Evolutionary conservation across 2,329 filamentous ascomycete species (phyloP).

Genomic region (Diplodia corticola): DNA sequence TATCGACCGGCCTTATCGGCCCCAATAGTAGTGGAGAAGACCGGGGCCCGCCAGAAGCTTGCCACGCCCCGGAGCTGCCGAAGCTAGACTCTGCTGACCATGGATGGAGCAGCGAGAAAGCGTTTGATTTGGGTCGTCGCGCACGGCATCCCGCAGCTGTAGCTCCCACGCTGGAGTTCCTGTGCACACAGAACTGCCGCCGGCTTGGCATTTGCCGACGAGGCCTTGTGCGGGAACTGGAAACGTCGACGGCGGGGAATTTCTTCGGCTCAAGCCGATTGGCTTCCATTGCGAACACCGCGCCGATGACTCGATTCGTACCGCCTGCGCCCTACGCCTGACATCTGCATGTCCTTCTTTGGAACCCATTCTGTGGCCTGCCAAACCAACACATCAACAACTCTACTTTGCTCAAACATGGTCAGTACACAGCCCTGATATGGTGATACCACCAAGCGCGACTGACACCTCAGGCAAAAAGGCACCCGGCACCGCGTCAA

Average conservation of each 20-base stretch:
- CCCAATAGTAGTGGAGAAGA: not conserved
- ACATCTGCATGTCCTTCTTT: not conserved
- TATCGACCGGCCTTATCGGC: conserved; percentile 8
- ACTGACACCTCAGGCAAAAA: not conserved
- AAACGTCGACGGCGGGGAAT: not conserved
- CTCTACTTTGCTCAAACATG: not conserved
- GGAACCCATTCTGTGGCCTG: not conserved
- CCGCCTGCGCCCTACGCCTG: conserved; percentile 1
- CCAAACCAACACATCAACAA: not conserved
- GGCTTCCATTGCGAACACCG: not conserved
- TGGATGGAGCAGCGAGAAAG: not conserved
- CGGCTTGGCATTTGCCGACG: not conserved
- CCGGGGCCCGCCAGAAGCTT: not conserved
- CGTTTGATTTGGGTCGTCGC: not conserved
- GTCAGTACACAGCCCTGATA: not conserved
- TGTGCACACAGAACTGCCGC: too few relatives aligned
- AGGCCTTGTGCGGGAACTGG: not conserved
- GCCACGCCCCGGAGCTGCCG: not conserved
- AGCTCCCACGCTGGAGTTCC: not conserved
- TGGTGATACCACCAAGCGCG: not conserved
- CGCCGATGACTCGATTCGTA: not conserved
- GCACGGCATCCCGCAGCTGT: too few relatives aligned
- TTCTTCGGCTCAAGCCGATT: not conserved
- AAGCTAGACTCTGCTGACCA: not conserved
- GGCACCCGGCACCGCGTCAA: not conserved